Evolutionary conservation across 1,284 basidiomycete genomes (phyloP).

Genomic region (Ustilago xerochloae): DNA sequence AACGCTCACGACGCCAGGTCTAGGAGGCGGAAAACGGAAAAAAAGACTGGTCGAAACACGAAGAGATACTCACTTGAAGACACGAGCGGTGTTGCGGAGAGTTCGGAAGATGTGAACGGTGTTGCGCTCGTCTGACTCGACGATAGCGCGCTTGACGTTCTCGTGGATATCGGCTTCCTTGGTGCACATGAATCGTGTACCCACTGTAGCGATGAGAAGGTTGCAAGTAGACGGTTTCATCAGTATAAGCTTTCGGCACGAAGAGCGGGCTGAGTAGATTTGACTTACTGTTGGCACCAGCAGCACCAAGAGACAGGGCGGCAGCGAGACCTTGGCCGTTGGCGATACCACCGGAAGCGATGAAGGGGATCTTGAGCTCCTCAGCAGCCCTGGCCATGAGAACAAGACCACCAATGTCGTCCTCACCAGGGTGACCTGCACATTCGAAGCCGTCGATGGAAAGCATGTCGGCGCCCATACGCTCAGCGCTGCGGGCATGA

Average conservation of each 20-base stretch:
- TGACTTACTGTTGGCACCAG: conserved; percentile 85
- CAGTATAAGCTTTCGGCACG: too few relatives aligned
- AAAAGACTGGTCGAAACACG: neutral
- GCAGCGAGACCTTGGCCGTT: conserved; percentile 80
- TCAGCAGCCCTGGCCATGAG: conserved; percentile 88
- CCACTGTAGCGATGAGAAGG: conserved; percentile 66
- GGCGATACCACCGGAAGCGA: conserved; percentile 81
- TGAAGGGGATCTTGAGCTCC: conserved; percentile 84
- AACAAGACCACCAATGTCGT: conserved; percentile 91
- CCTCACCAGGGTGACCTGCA: conserved; percentile 93
- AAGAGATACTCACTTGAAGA: conserved; percentile 74
- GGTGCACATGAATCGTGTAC: conserved; percentile 85
- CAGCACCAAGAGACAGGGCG: conserved; percentile 83
- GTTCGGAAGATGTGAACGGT: conserved; percentile 85
- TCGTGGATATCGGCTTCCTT: conserved; percentile 81
- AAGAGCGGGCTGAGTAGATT: neutral
- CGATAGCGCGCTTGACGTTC: conserved; percentile 89
- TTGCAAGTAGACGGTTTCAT: neutral
- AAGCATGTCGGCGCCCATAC: conserved; percentile 83
- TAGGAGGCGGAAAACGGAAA: neutral
- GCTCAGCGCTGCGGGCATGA: conserved; percentile 76
- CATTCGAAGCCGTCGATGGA: conserved; percentile 72
- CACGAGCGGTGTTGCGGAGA: conserved; percentile 84
- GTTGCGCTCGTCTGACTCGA: conserved; percentile 82
- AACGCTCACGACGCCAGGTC: neutral